Conservation (phyloP, 108 stramenopile genomes). For the Nannochloropsis oceanica region DNA sequence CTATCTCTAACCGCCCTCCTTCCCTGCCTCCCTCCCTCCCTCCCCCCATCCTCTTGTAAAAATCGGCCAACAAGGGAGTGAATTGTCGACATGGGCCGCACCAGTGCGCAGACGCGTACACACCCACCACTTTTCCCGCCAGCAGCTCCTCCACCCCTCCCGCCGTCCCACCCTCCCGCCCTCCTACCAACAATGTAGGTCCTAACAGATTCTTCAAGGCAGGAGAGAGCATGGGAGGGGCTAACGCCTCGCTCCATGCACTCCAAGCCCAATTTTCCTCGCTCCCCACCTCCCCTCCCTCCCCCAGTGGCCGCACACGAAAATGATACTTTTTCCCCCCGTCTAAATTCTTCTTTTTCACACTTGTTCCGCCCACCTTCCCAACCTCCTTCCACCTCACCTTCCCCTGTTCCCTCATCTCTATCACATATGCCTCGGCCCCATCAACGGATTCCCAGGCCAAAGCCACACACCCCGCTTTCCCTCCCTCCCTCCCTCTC, state of each 20-base stretch:
- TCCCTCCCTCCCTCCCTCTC: background rate
- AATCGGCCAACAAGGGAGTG: slow-evolving; percentile 67
- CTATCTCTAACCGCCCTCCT: background rate
- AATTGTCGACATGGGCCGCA: slow-evolving; percentile 66
- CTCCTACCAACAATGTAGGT: background rate
- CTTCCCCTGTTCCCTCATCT: background rate
- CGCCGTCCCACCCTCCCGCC: background rate
- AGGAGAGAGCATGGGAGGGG: background rate
- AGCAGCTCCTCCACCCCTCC: background rate
- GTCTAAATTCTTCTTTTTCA: background rate
- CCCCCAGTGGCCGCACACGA: background rate
- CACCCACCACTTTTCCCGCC: background rate
- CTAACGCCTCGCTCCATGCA: background rate
- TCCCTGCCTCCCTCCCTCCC: no score
- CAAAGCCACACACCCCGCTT: background rate
- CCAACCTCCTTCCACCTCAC: background rate
- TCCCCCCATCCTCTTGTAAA: slow-evolving; percentile 40
- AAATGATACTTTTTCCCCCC: background rate
- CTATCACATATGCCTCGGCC: background rate
- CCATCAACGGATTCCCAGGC: background rate
- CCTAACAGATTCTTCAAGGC: background rate
- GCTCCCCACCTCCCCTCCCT: background rate
- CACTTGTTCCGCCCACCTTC: background rate
- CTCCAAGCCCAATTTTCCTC: background rate
- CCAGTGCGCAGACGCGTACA: slow-evolving; percentile 19